Evolutionary conservation across 768 basidiomycete species (phyloP).

Genomic region (Sporobolomyces phaffii): DNA sequence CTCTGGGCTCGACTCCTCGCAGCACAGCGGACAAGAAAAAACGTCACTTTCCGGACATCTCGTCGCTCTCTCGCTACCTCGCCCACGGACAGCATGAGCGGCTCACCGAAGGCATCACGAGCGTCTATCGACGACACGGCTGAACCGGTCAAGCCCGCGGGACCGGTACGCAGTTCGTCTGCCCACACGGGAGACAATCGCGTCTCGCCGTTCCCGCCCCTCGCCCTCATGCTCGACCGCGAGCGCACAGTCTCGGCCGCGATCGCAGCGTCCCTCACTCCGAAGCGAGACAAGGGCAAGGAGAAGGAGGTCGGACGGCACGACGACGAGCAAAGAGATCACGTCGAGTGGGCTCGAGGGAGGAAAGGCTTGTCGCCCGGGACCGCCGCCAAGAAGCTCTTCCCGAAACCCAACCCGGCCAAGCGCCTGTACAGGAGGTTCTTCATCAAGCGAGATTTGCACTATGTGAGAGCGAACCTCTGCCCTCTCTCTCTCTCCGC

Average conservation of each 20-base stretch:
- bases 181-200: slow-evolving; percentile 3
- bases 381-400: slow-evolving; percentile 50
- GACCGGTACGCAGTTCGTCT: no score
- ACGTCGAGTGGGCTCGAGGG: neutral
- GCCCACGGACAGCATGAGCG: neutral
- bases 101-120: no score
- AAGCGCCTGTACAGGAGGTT: slow-evolving; percentile 44
- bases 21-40: no score
- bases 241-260: slow-evolving; percentile 14
- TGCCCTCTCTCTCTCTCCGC: slow-evolving; percentile 16
- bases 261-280: slow-evolving; percentile 4
- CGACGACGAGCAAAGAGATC: neutral
- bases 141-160: no score
- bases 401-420: slow-evolving; percentile 47
- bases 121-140: no score
- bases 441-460: slow-evolving; percentile 47
- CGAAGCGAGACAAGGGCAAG: neutral
- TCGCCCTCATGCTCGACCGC: slow-evolving; percentile 23
- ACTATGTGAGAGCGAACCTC: slow-evolving; percentile 41
- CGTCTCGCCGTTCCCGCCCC: slow-evolving; percentile 28
- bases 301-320: neutral
- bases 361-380: slow-evolving; percentile 43
- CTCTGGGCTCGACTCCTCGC: no score
- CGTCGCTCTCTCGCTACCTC: neutral
- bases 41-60: neutral